Percentiles rank a stretch among this genome's conserved stretches.
Conservation (phyloP, 257 asterid species). For the Jacaranda copaia region DNA sequence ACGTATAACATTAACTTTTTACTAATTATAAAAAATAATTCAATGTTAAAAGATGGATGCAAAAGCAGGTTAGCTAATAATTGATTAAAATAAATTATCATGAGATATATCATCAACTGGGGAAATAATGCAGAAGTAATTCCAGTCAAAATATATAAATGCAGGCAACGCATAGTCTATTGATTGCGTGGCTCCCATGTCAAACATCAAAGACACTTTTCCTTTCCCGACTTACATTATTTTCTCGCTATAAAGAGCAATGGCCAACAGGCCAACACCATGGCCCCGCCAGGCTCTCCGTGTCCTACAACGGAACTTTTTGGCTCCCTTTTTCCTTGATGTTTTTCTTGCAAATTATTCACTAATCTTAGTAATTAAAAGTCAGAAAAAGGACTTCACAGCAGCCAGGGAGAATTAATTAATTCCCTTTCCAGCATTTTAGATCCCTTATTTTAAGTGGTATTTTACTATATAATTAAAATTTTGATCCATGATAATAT, state of each 20-base stretch:
- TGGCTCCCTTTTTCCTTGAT: neutral
- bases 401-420: no score
- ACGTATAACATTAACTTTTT: no score
- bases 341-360: neutral
- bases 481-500: no score
- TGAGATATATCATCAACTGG: no score
- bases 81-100: no score
- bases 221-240: neutral
- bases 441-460: no score
- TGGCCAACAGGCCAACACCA: neutral
- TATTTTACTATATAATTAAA: no score
- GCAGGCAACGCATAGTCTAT: slow-evolving; percentile 24
- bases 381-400: neutral
- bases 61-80: no score
- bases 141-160: neutral
- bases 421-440: no score
- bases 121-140: no score
- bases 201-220: slow-evolving; percentile 32
- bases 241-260: neutral
- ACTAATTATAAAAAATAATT: no score
- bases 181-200: slow-evolving; percentile 35
- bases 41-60: no score
- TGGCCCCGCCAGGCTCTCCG: neutral
- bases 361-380: neutral
- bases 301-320: neutral